Conservation (phyloP, 2,329 filamentous ascomycete genomes). For the Fusarium oxysporum region DNA sequence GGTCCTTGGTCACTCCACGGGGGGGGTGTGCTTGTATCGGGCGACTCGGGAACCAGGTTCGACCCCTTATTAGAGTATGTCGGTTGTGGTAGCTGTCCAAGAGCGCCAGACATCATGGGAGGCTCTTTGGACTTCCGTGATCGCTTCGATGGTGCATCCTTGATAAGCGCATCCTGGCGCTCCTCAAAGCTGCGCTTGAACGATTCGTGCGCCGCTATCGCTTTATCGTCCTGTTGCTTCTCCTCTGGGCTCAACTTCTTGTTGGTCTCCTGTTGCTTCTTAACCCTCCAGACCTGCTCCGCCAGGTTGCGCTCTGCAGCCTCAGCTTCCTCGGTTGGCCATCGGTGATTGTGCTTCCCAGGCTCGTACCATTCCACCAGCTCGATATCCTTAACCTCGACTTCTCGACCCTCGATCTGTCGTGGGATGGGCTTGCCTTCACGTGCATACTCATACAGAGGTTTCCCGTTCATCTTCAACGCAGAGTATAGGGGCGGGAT, state of each 20-base stretch:
- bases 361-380: constrained; percentile 87
- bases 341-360: constrained; percentile 81
- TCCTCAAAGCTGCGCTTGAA: constrained; percentile 70
- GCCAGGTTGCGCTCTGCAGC: constrained; percentile 80
- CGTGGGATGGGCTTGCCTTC: constrained; percentile 87
- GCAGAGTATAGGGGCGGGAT: constrained; percentile 94
- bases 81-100: constrained; percentile 63
- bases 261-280: constrained; percentile 64
- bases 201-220: constrained; percentile 65
- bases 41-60: constrained; percentile 64
- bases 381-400: constrained; percentile 82
- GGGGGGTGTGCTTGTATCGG: constrained; percentile 60
- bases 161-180: constrained; percentile 67
- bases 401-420: constrained; percentile 83
- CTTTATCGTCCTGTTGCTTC: constrained; percentile 66
- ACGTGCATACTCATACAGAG: constrained; percentile 94
- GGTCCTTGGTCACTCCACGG: constrained; percentile 73
- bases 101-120: constrained; percentile 68
- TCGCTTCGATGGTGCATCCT: constrained; percentile 58
- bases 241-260: constrained; percentile 65
- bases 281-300: constrained; percentile 75
- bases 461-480: constrained; percentile 92
- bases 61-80: constrained; percentile 56
- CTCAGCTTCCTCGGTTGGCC: constrained; percentile 83
- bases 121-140: constrained; percentile 48